phyloP scores from a whole-genome alignment of 148 eudicot species.

The Camellia lanceoleosa region DNA sequence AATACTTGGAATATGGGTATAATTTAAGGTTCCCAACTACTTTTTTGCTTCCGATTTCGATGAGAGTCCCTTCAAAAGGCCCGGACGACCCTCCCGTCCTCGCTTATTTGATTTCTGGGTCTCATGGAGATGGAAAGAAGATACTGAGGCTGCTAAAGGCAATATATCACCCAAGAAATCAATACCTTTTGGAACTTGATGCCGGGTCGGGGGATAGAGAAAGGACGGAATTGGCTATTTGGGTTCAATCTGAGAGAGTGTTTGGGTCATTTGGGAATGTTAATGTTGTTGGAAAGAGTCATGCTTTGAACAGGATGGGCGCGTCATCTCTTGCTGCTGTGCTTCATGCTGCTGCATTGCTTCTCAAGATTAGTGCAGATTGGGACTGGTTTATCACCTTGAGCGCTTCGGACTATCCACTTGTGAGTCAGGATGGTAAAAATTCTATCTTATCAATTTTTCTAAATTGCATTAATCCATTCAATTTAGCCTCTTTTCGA shows the following conservation, averaged over 20 bases:
- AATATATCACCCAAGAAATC: slow-evolving; percentile 41
- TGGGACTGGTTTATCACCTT: slow-evolving; percentile 45
- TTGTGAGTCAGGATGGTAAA: slow-evolving; percentile 42
- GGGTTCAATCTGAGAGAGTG: slow-evolving; percentile 18
- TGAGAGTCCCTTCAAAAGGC: slow-evolving; percentile 12
- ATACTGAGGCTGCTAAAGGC: slow-evolving; percentile 35
- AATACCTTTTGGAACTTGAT: slow-evolving; percentile 39
- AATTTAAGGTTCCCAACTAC: neutral
- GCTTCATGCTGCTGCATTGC: slow-evolving; percentile 42
- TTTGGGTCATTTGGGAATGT: slow-evolving; percentile 34
- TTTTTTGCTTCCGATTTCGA: neutral
- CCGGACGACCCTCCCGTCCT: slow-evolving; percentile 28
- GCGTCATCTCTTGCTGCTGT: slow-evolving; percentile 31
- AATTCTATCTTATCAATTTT: neutral
- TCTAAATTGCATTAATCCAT: too few relatives aligned
- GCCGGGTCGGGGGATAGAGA: slow-evolving; percentile 20
- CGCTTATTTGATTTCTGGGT: slow-evolving; percentile 36
- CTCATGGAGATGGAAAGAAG: slow-evolving; percentile 25
- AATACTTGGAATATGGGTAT: neutral
- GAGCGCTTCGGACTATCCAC: slow-evolving; percentile 37
- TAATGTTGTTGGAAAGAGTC: slow-evolving; percentile 31
- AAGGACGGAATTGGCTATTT: slow-evolving; percentile 27
- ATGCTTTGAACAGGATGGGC: slow-evolving; percentile 26
- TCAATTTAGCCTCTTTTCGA: too few relatives aligned
- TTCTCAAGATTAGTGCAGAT: slow-evolving; percentile 21